Evolutionary conservation across 768 basidiomycete genomes (phyloP), one percentile per base, ranked within the genome.

Genomic region (Tylopilus vinaceipallidus): DNA sequence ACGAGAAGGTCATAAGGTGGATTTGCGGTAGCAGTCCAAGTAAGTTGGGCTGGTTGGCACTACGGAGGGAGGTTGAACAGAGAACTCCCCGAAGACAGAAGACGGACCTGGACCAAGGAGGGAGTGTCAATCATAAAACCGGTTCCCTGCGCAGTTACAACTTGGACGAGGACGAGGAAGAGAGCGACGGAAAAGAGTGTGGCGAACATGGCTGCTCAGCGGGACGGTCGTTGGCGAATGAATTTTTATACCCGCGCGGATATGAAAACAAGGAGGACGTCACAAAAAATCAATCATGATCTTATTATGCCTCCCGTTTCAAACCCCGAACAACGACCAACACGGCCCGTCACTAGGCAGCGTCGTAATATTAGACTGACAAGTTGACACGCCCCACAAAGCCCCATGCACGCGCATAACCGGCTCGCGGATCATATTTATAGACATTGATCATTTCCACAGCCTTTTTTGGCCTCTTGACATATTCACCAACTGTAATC

Each of bases 141-240:
- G 50, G 53, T 55, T 29, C 41, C 41, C 37, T 62, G 61, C 1
- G 87, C 83, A 46, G 77, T 57, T 47, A 73, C 82, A 62, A 71
- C 72, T 54, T 63, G 73, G 61, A 80, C 58, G 66, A 83, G 71
- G 57, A 73, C 63, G 62, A 77, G 68, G 73, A 89, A 70, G 83
- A 90, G 80, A 61, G 85, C 75, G 72, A 80, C 65, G 52, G 78
- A 77, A 88, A 88, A 44, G 87, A 91, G 71, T 72, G 89, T 87
- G 74, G 81, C 72, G 79, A 83, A 83, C 89, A 91, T 91, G 70
- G 67, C 69, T 57, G 54, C 53, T 53, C 54, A 34, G 56, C 29
- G 33, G 54, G 44, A 19, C 33, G 20, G 33, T 29, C 26, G 41
- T 34, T 10, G 36, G 13, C 29, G 43, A 34, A 47, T 57, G 55